Base-by-base conservation (phyloP, 179 eudicot species). In the Silene vulgaris region DNA sequence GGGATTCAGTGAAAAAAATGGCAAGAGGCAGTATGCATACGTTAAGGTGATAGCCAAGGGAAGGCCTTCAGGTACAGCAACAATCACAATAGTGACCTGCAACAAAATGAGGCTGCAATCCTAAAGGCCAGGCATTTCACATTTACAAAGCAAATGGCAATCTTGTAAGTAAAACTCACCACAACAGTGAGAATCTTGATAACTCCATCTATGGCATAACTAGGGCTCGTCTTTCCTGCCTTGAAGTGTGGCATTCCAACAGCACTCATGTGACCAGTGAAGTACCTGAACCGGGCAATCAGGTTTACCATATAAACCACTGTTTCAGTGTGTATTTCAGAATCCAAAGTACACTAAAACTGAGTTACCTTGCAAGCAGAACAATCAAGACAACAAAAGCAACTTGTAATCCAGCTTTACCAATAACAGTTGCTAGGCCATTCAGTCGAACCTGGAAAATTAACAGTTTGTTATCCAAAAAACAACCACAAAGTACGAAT, bases 51-150 rank as follows among this genome's bases (percentile, higher is more conserved):
- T 96, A 72, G 98, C 98, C 65, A 93, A 86, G 16, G 98, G 97
- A 80, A 93, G 98, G 68, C 98, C 98, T 88, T 93, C 98, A 12
- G 98, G 96, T 66, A 93, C 97, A 64, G 97, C 97, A 78, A 93
- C 97, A 70, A 93, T 91, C 63, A 93, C 98, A 75, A 93, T 93
- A 56, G 96, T 93, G 52, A 91, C 98, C 98, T 93, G 87, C 8
- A 87, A 63, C 8, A 71, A 59, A 8, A 68, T 40, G 30, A 68
- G 45, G 21, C 52, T 23, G 72, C 37, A 71, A 68, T 60, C 16
- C 26, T 28, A 26, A 56, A 50, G 62, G 20, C 14, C 65, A 13
- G 13, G 77, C 12, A 65, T 43, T 50, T 21, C 64, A 9, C 19
- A 69, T 32, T n/a, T 17, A 66, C 43, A 29, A 3, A 81, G 69